Evolutionary conservation across 202 grass and related monocot genomes (phyloP).

Genomic region (Zizania palustris): DNA sequence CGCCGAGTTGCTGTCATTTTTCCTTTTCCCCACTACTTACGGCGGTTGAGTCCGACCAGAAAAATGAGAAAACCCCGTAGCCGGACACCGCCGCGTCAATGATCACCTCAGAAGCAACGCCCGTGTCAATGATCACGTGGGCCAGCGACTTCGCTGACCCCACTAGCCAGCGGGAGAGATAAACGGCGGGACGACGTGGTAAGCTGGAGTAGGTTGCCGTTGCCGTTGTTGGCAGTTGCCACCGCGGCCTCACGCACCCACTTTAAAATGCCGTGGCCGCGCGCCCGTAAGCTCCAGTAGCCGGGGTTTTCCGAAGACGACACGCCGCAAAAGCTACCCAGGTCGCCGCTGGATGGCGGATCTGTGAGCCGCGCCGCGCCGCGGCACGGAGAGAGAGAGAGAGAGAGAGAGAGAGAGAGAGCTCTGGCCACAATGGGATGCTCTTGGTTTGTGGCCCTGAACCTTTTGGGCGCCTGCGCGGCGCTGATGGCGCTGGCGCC

Average conservation of each 20-base stretch:
- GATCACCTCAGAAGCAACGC: background rate
- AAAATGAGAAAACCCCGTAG: background rate
- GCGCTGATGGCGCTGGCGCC: background rate
- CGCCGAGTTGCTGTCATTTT: too few relatives aligned
- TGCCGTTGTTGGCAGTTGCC: conserved; percentile 28
- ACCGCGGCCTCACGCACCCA: background rate
- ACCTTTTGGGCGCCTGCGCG: background rate
- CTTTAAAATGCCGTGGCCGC: conserved; percentile 52
- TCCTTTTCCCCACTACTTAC: too few relatives aligned
- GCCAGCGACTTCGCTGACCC: background rate
- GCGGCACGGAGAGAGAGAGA: background rate
- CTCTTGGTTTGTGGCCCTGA: background rate
- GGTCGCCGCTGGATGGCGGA: conserved; percentile 50
- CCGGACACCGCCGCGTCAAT: conserved; percentile 32
- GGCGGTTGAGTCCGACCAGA: background rate
- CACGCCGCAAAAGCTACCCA: conserved; percentile 19
- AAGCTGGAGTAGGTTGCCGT: conserved; percentile 45
- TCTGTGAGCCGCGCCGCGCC: conserved; percentile 33
- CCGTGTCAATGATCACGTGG: background rate
- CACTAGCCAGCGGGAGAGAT: background rate
- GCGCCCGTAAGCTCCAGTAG: conserved; percentile 18
- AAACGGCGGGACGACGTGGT: background rate
- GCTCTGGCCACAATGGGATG: conserved; percentile 16
- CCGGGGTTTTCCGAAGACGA: too few relatives aligned
- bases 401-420: background rate